phyloP scores from a whole-genome alignment of 208 protist genomes.

The Herpetomonas samuelpessoai region DNA sequence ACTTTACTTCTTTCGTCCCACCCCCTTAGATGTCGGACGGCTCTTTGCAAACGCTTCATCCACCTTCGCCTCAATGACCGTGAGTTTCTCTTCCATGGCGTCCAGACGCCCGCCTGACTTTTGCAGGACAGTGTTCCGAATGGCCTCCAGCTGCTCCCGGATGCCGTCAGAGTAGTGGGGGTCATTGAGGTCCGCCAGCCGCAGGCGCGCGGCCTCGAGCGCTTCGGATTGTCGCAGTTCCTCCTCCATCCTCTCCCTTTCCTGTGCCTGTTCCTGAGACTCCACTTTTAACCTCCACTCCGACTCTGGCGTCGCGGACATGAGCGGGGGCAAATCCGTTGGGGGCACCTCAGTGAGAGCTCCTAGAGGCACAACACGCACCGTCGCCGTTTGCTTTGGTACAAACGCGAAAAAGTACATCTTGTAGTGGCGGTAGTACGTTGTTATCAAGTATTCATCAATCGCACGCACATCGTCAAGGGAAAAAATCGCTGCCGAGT shows the following conservation, averaged over 20 bases:
- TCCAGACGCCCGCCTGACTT: slow-evolving; percentile 57
- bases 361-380: slow-evolving; percentile 47
- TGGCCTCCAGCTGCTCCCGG: slow-evolving; percentile 72
- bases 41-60: slow-evolving; percentile 25
- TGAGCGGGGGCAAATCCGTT: slow-evolving; percentile 47
- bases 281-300: slow-evolving; percentile 73
- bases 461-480: slow-evolving; percentile 79
- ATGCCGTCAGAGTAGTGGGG: slow-evolving; percentile 67
- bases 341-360: slow-evolving; percentile 57
- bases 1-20: slow-evolving; percentile 38
- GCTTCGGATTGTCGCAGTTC: slow-evolving; percentile 32
- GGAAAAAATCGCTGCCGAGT: slow-evolving; percentile 80
- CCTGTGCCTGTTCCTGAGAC: slow-evolving; percentile 45
- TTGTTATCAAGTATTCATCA: slow-evolving; percentile 81
- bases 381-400: slow-evolving; percentile 48
- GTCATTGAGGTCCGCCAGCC: slow-evolving; percentile 41
- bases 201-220: slow-evolving; percentile 36
- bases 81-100: slow-evolving; percentile 71
- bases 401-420: slow-evolving; percentile 92
- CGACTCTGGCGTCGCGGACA: slow-evolving; percentile 41
- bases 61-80: slow-evolving; percentile 74
- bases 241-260: slow-evolving; percentile 51
- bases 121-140: slow-evolving; percentile 59
- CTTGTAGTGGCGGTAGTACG: slow-evolving; percentile 92
- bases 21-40: slow-evolving; percentile 19